These are phyloP conservation scores for Sphagnum fallax DNA, from an alignment of 228 moss, liverwort and hornwort species.

Conservation along the genomic window DNA sequence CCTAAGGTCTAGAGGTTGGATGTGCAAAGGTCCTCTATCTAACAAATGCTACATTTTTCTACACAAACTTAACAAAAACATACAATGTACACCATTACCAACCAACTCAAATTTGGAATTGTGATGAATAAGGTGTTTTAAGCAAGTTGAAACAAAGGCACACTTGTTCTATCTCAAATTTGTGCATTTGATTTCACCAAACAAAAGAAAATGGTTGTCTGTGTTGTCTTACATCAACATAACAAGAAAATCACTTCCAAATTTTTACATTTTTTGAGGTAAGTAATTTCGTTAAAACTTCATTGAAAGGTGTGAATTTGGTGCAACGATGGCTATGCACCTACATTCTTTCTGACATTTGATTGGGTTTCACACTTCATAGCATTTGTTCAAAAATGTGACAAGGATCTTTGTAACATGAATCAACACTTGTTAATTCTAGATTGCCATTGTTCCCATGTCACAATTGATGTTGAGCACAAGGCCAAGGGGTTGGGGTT, in stretches of 20 bases:
- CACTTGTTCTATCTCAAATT: not conserved
- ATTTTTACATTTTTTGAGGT: conserved; percentile 1
- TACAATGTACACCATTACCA: not conserved
- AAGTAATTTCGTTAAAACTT: not conserved
- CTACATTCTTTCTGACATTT: not conserved
- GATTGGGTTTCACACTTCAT: not conserved
- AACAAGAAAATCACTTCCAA: not conserved
- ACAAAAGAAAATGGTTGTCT: not conserved
- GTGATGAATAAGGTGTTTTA: not conserved
- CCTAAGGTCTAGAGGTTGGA: not conserved
- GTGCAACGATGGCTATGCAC: not conserved
- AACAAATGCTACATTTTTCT: not conserved
- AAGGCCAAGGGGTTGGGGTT: not conserved
- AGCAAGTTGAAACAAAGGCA: not conserved
- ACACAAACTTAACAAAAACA: not conserved
- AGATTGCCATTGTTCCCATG: not conserved
- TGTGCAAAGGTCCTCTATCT: not conserved
- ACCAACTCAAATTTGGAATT: not conserved
- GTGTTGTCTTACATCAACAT: not conserved
- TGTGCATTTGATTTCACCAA: not conserved
- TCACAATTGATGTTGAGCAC: not conserved
- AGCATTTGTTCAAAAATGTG: not conserved
- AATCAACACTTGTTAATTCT: not conserved
- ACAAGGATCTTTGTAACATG: not conserved
- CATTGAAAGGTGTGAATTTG: not conserved